phyloP scores from a whole-genome alignment of 331 rosid genomes.

The Malus hybrid region DNA sequence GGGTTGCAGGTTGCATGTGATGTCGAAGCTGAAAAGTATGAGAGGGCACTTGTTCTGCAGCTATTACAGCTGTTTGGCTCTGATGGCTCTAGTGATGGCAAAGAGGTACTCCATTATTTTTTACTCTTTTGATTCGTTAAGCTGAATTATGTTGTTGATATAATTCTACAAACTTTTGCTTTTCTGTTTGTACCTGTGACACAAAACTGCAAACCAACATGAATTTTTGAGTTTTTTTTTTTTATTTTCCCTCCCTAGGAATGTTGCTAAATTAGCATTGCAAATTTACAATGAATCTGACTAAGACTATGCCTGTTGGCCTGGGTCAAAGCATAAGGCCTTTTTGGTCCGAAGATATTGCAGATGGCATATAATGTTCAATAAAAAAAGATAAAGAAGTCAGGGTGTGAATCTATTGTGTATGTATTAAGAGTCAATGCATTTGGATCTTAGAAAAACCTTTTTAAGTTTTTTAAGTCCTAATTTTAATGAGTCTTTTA shows the following conservation, averaged over 20 bases:
- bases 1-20: conserved; percentile 61
- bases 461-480: no score
- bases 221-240: neutral
- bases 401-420: no score
- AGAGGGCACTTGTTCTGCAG: conserved; percentile 77
- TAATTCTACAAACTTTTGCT: neutral
- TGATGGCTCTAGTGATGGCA: conserved; percentile 44
- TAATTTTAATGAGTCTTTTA: no score
- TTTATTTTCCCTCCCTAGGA: neutral
- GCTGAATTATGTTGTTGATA: neutral
- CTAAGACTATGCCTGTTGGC: no score
- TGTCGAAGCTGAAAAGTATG: conserved; percentile 63
- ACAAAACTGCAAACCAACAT: neutral
- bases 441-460: no score
- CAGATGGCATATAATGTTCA: no score
- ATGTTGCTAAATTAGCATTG: neutral
- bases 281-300: neutral
- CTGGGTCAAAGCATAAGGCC: no score
- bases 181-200: neutral
- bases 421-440: no score
- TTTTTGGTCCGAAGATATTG: no score
- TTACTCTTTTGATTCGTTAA: neutral
- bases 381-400: no score
- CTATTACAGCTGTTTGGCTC: conserved; percentile 59
- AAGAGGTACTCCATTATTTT: conserved; percentile 54